Evolutionary conservation across 768 basidiomycete species (phyloP), one percentile per base, ranked within the genome.

Genomic region (Leccinum ochraceum): DNA sequence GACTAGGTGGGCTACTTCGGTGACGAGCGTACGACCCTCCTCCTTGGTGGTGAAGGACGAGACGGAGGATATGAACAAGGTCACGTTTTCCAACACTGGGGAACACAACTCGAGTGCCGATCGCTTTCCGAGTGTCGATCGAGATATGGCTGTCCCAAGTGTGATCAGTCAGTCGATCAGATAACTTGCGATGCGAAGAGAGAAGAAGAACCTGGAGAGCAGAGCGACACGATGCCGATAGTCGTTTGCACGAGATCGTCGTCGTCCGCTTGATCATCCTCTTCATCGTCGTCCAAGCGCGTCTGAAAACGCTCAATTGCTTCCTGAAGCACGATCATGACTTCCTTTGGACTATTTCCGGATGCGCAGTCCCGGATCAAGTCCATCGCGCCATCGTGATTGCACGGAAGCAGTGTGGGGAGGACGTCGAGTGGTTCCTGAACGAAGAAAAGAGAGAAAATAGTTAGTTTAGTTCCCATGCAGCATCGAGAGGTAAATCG

Each of bases 341-440:
- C 61, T 63, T 82, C 81, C 60, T 81, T 82, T 0, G 76, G 73
- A 55, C 71, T 81, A 14, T 64, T 65, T 3, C 68, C 54, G 42
- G 62, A 53, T 3, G 72, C 72, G 28, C 80, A 72, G 14, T 67
- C 24, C n/a, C 58, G 63, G 16, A 81, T 62, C 26, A 83, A n/a
- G 26, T 70, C 69, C 24, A 65, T 62, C 17, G 76, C 72, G 1
- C 71, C 71, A 22, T 73, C 66, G 6, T 64, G 63, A n/a, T 54
- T 24, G 26, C 69, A 74, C 7, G 77, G 66, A 13, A 81, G 61
- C 13, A 82, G 62, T 7, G 60, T 37, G 2, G 79, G 78, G 28
- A 82, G 65, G 24, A 80, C 42, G 3, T 69, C 67, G 34, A 82
- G 69, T 10, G 77, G 74, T 37, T 82, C 80, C 80, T 82, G 32